These are phyloP conservation scores for Apiospora kogelbergensis DNA, from an alignment of 2,329 filamentous ascomycete genomes.

Conservation along the genomic window DNA sequence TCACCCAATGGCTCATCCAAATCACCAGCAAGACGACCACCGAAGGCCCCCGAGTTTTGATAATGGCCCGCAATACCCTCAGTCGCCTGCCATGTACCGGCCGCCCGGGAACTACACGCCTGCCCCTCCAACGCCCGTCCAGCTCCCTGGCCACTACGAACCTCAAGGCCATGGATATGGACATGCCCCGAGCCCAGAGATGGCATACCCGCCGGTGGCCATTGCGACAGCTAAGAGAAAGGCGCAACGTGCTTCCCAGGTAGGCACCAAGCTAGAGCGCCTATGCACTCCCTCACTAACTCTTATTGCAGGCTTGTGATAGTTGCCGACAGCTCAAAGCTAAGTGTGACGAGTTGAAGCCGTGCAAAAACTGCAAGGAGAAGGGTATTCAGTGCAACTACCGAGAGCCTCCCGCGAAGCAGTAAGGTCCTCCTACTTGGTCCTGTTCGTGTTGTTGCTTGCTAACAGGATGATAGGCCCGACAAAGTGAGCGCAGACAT, in stretches of 20 bases:
- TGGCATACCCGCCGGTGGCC: constrained; percentile 31
- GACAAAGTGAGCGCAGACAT: constrained; percentile 64
- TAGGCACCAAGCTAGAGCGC: constrained; percentile 34
- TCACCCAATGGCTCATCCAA: constrained; percentile 34
- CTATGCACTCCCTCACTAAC: constrained; percentile 8
- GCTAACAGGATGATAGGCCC: constrained; percentile 36
- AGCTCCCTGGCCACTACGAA: constrained; percentile 31
- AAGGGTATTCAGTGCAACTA: constrained; percentile 84
- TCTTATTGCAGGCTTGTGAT: constrained; percentile 73
- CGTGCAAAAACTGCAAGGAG: constrained; percentile 84
- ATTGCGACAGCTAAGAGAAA: constrained; percentile 58
- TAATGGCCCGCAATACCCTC: constrained; percentile 44
- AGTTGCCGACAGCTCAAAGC: constrained; percentile 85
- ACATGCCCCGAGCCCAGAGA: constrained; percentile 36
- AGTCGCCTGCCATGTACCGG: constrained; percentile 38
- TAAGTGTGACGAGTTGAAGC: constrained; percentile 86
- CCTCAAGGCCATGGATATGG: constrained; percentile 37
- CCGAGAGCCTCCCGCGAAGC: constrained; percentile 85
- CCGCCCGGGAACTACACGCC: constrained; percentile 24
- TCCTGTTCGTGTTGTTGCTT: background rate
- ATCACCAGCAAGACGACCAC: constrained; percentile 44
- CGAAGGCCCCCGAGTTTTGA: constrained; percentile 57
- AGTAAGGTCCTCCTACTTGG: constrained; percentile 58
- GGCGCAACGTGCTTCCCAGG: constrained; percentile 65
- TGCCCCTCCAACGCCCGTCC: constrained; percentile 27